Conservation (phyloP, 2,329 filamentous ascomycete genomes). For the Grosmannia penicillata region DNA sequence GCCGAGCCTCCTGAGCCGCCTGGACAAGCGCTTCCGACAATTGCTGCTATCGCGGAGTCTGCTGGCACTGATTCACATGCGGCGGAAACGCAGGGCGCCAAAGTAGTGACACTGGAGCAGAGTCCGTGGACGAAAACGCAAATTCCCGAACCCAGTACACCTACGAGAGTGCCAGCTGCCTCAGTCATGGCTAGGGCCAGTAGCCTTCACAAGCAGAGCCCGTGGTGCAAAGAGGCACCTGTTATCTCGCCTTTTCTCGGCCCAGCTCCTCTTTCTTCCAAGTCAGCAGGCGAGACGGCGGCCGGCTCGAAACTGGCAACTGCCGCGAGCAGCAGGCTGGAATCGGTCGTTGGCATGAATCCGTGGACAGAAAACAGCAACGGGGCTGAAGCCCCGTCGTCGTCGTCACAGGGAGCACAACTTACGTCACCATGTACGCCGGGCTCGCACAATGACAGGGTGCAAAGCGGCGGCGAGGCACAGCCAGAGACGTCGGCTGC, state of each 20-base stretch:
- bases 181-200: not conserved
- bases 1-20: too few species aligned
- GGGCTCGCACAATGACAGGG: not conserved
- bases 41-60: too few species aligned
- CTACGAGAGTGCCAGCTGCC: not conserved
- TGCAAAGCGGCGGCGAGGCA: not conserved
- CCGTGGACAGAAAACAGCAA: constrained; percentile 4
- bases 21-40: too few species aligned
- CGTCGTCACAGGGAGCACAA: not conserved
- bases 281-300: not conserved
- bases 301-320: not conserved
- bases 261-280: not conserved
- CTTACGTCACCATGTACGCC: constrained; percentile 6
- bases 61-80: too few species aligned
- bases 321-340: not conserved
- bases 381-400: not conserved
- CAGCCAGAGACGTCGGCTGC: not conserved
- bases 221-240: constrained; percentile 1
- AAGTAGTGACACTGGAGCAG: constrained; percentile 10
- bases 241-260: not conserved
- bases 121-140: constrained; percentile 8
- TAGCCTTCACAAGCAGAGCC: constrained; percentile 1
- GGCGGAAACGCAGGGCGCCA: not conserved
- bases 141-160: not conserved
- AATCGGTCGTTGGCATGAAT: constrained; percentile 5